Evolutionary conservation across 306 rosid genomes (phyloP), one percentile per base, ranked within the genome.

Genomic region (Canavalia gladiata): DNA sequence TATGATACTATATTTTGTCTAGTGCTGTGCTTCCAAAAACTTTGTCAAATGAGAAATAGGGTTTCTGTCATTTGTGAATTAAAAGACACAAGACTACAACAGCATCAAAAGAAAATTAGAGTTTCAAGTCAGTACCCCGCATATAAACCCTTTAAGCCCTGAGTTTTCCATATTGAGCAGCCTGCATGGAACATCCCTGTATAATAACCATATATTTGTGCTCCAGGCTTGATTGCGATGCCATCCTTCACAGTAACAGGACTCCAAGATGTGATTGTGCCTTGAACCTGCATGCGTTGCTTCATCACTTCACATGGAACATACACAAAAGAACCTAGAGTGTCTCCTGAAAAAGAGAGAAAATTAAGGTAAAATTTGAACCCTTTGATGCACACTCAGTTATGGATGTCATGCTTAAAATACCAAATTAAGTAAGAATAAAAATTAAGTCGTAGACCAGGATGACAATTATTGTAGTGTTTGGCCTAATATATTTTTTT

Each of bases 251-350:
- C 64, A 33, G 81, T 43, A 58, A 75, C 56, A 30, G 95, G 88
- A 82, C 84, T 87, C 98, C 98, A 92, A 73, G 97, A 91, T 51
- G 86, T 31, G 80, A 68, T 45, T 78, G 97, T 89, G 83, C 98
- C 97, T 87, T 94, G 98, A 82, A 94, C 88, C 85, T 94, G 98
- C 98, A 94, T 94, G 18, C 97, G 97, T 69, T 88, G 95, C 88
- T 94, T 92, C 79, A 94, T 94, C 76, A 94, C 98, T 87, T 92
- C 98, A 52, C 97, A 94, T 41, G 98, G 98, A 94, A 94, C 98
- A 85, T 92, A 94, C 50, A 94, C 93, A 89, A 94, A 77, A 57
- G 98, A 94, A 83, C 97, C 97, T 63, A 94, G 91, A 51, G 98
- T 92, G 85, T 94, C 98, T 73, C 98, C 97, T 94, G 92, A 76